A percentile compares a stretch with the other conserved stretches of the same genome.
phyloP scores from a whole-genome alignment of 805 yeast species.

The Priceomyces haplophilus region DNA sequence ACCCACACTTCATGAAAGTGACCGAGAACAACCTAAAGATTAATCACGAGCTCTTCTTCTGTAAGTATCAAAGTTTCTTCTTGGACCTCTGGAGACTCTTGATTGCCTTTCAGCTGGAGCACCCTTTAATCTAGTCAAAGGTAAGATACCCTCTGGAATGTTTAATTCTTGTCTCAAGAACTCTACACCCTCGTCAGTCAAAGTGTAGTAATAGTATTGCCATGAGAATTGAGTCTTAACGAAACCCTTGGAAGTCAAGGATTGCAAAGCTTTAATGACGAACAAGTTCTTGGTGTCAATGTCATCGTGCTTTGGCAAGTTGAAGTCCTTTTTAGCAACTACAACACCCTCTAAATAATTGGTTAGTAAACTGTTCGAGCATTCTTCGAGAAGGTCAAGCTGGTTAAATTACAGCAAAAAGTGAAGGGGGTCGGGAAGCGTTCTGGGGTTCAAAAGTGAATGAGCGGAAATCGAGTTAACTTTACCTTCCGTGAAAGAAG shows the following conservation, averaged over 20 bases:
- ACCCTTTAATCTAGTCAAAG: constrained; percentile 95
- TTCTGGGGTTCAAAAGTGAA: neutral
- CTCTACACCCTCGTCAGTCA: constrained; percentile 99
- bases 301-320: constrained; percentile 97
- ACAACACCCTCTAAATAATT: constrained; percentile 87
- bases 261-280: constrained; percentile 98
- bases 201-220: constrained; percentile 99
- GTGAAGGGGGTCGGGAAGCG: too few species aligned
- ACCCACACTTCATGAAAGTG: constrained; percentile 4
- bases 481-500: too few species aligned
- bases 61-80: constrained; percentile 40
- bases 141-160: constrained; percentile 98
- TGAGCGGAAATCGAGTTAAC: too few species aligned
- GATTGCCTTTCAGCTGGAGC: constrained; percentile 77
- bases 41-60: constrained; percentile 63
- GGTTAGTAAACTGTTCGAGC: constrained; percentile 32
- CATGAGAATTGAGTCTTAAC: constrained; percentile 99
- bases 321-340: constrained; percentile 98
- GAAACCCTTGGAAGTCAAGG: constrained; percentile 97
- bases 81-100: constrained; percentile 41
- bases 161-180: constrained; percentile 97
- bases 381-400: neutral
- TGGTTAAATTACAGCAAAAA: neutral
- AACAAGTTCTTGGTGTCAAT: constrained; percentile 97
- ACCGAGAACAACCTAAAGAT: constrained; percentile 11